A percentile compares a stretch with the other conserved stretches of the same genome.
These are phyloP conservation scores for Mortierella sp. DNA, from an alignment of 371 early-diverging fungal genomes.

Conservation along the genomic window DNA sequence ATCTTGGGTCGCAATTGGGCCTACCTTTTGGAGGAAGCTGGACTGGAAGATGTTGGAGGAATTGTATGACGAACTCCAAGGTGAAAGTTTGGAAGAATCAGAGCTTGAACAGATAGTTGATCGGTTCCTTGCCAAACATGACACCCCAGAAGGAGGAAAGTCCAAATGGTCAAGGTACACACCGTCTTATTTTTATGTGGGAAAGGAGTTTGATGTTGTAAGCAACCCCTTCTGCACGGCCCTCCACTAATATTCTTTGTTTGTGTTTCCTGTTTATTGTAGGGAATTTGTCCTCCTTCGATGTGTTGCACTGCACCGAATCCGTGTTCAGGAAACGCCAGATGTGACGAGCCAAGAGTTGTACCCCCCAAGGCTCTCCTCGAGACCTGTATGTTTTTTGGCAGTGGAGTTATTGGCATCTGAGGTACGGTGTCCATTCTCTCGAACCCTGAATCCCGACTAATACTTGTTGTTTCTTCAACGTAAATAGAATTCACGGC, in stretches of 20 bases:
- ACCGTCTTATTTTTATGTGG: neutral
- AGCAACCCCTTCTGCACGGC: neutral
- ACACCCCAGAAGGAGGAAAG: slow-evolving; percentile 5
- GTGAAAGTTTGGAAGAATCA: slow-evolving; percentile 21
- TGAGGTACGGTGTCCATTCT: neutral
- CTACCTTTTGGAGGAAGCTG: slow-evolving; percentile 27
- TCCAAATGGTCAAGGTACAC: slow-evolving; percentile 41
- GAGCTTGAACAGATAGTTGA: slow-evolving; percentile 30
- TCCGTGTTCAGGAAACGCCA: slow-evolving; percentile 7
- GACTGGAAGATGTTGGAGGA: slow-evolving; percentile 42
- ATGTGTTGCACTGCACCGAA: slow-evolving; percentile 36
- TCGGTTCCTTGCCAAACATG: slow-evolving; percentile 32
- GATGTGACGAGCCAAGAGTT: neutral
- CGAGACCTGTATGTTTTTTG: slow-evolving; percentile 8
- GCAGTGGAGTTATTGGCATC: neutral
- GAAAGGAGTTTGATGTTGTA: neutral
- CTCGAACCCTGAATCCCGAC: neutral
- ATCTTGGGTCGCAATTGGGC: neutral
- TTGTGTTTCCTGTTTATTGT: neutral
- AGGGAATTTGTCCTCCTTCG: slow-evolving; percentile 39
- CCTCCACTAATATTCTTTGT: neutral
- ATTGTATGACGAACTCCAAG: slow-evolving; percentile 30
- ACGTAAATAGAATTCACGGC: neutral
- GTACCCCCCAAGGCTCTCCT: neutral
- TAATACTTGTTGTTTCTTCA: neutral